Evolutionary conservation across 352 stramenopile species (phyloP).

Genomic region (Peronospora belbahrii): DNA sequence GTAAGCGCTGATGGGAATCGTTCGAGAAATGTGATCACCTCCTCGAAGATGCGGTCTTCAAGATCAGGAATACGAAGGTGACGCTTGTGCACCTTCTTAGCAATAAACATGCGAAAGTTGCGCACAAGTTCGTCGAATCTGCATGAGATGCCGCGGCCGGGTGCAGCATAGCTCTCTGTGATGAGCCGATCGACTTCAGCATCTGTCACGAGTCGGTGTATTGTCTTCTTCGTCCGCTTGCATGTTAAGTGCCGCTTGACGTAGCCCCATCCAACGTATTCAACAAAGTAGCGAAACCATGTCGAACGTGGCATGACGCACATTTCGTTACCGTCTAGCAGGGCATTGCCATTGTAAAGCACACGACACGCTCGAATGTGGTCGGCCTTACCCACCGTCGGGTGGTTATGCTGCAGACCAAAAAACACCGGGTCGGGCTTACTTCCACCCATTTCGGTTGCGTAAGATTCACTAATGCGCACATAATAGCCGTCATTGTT

Average conservation of each 20-base stretch:
- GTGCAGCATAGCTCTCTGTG: slow-evolving; percentile 44
- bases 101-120: slow-evolving; percentile 78
- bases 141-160: slow-evolving; percentile 62
- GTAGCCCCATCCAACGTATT: slow-evolving; percentile 42
- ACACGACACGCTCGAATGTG: slow-evolving; percentile 72
- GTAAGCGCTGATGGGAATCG: slow-evolving; percentile 60
- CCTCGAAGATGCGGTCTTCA: slow-evolving; percentile 57
- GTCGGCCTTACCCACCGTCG: slow-evolving; percentile 27
- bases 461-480: slow-evolving; percentile 38
- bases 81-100: slow-evolving; percentile 61
- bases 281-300: slow-evolving; percentile 57
- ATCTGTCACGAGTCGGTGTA: slow-evolving; percentile 50
- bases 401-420: slow-evolving; percentile 46
- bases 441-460: slow-evolving; percentile 12
- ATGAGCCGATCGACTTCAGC: slow-evolving; percentile 61
- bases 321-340: slow-evolving; percentile 59
- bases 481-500: slow-evolving; percentile 29
- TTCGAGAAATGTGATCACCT: slow-evolving; percentile 73
- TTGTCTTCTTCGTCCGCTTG: slow-evolving; percentile 37
- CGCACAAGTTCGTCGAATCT: slow-evolving; percentile 74
- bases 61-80: slow-evolving; percentile 48
- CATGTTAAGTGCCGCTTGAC: slow-evolving; percentile 34
- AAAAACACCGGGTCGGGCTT: slow-evolving; percentile 27
- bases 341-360: slow-evolving; percentile 62
- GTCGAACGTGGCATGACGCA: slow-evolving; percentile 46